Conservation (phyloP, 306 rosid genomes). For the Trichosanthes truncata region DNA sequence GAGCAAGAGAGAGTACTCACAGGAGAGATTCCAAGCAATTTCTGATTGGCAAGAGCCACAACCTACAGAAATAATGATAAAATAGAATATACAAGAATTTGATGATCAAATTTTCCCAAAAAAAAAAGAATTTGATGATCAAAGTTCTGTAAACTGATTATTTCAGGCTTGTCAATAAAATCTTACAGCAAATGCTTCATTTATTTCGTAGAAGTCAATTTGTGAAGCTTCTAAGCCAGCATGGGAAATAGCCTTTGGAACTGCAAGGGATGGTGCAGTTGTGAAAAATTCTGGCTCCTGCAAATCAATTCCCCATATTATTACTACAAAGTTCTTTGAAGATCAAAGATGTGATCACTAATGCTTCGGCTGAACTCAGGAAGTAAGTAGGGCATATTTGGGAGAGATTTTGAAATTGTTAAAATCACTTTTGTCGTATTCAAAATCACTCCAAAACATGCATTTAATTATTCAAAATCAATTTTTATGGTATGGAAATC, state of each 20-base stretch:
- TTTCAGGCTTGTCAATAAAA: constrained; percentile 5
- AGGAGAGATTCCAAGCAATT: constrained; percentile 70
- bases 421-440: too few species aligned
- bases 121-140: not conserved
- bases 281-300: constrained; percentile 97
- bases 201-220: constrained; percentile 84
- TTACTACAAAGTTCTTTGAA: not conserved
- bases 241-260: constrained; percentile 82
- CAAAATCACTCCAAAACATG: too few species aligned
- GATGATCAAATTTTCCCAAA: constrained; percentile 12
- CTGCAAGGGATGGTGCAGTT: constrained; percentile 93
- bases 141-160: constrained; percentile 5
- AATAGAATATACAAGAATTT: not conserved
- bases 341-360: not conserved
- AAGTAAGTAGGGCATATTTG: too few species aligned
- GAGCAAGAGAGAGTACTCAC: constrained; percentile 35
- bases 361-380: constrained; percentile 4
- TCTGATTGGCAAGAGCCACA: constrained; percentile 96
- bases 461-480: too few species aligned
- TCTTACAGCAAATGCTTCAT: constrained; percentile 93
- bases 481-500: too few species aligned
- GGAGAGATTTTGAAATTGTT: too few species aligned
- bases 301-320: constrained; percentile 19
- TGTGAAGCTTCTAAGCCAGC: constrained; percentile 77
- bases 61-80: constrained; percentile 34